Evolutionary conservation across 2,329 filamentous ascomycete genomes (phyloP), one percentile per base, ranked within the genome.

Genomic region (Dendryphion nanum): DNA sequence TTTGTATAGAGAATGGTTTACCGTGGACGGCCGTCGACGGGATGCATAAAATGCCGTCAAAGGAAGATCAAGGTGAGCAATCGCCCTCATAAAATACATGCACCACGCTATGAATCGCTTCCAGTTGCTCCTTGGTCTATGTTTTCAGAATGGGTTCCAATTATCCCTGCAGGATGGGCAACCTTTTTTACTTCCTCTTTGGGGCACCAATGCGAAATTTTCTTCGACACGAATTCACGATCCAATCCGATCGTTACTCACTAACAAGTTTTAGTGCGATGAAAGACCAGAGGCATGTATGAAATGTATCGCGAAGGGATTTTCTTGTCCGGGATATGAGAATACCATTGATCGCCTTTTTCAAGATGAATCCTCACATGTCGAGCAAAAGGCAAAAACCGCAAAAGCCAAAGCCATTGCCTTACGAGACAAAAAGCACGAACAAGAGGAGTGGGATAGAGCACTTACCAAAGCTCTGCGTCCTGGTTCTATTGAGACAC

Each of bases 21-120:
- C 37, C 50, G 60, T 14, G 60, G 60, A 6, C 53, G 50, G 14
- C 60, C 60, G 2, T 62, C 57, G 6, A 62, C 57, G 10, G 60
- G 59, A 5, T 63, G 60, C 35, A 51, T 51, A 33, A 61, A 47
- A 33, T 70, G 67, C 46, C 58, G 66, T n/a, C 56, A 67, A 34
- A 59, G 66, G 32, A 70, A 68, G 42, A 58, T 68, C 30, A 68
- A 66, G 52, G 66, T 69, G 34, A 39, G 58, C 33, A 31, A 38
- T 30, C 28, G n/a, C 18, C 15, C 19, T 23, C 30, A 31, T 24
- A 30, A 18, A 8, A 26, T n/a, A 19, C 21, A 6, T 15, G 18
- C 20, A 15, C 20, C 15, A 15, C 18, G 6, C 19, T 12, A 23
- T 2, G n/a, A 16, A 13, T n/a, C 17, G 4, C 24, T 12, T 12